These are phyloP conservation scores for Paraphaeosphaeria sporulosa DNA, from an alignment of 2,329 filamentous ascomycete genomes.

Conservation along the genomic window DNA sequence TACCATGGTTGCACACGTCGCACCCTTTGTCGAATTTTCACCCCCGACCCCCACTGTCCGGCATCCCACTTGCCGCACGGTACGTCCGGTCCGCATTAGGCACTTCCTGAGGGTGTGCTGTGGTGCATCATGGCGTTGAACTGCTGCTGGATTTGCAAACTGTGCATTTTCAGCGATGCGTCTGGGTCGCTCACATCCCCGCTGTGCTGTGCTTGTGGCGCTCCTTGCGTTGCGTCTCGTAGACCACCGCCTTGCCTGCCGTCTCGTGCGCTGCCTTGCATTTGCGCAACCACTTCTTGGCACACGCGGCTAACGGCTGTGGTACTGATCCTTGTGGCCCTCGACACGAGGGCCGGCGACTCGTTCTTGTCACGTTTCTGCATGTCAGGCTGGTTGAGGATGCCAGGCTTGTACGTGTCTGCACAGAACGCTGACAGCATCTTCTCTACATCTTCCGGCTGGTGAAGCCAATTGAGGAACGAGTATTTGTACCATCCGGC, in stretches of 20 bases:
- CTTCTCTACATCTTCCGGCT: constrained; percentile 38
- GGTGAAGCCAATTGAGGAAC: constrained; percentile 40
- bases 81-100: constrained; percentile 19
- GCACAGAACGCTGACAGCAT: constrained; percentile 35
- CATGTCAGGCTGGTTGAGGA: constrained; percentile 43
- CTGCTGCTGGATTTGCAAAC: constrained; percentile 29
- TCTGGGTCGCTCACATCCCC: constrained; percentile 23
- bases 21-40: background rate
- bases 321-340: constrained; percentile 33
- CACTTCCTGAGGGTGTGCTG: constrained; percentile 21
- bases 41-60: constrained; percentile 12
- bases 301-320: constrained; percentile 38
- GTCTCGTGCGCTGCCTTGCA: constrained; percentile 24
- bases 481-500: constrained; percentile 48
- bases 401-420: constrained; percentile 41
- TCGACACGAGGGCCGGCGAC: constrained; percentile 30
- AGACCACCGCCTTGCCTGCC: constrained; percentile 6
- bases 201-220: background rate
- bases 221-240: background rate
- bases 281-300: constrained; percentile 36
- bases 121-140: constrained; percentile 25
- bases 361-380: constrained; percentile 37
- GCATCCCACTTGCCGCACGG: background rate
- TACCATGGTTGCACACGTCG: too few species aligned
- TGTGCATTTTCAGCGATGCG: constrained; percentile 25